Percentiles rank a stretch among this genome's conserved stretches.
These are phyloP conservation scores for Pseudogymnoascus sp. DNA, from an alignment of 2,329 filamentous ascomycete genomes.

Conservation along the genomic window DNA sequence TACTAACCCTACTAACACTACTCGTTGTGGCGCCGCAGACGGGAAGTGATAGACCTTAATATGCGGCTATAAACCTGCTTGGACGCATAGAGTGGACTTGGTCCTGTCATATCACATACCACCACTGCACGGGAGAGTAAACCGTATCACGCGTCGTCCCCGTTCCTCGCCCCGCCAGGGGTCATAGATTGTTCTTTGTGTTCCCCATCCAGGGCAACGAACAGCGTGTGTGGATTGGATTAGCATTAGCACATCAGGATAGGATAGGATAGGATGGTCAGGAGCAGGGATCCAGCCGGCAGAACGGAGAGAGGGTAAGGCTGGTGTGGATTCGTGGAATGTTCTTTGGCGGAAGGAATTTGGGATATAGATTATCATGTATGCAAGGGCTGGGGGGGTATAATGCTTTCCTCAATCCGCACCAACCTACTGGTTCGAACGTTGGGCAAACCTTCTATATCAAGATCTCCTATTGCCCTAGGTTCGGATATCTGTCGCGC, in stretches of 20 bases:
- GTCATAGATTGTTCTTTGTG: not conserved
- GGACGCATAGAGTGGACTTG: not conserved
- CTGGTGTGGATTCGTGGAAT: slow-evolving; percentile 5
- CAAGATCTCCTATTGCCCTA: not conserved
- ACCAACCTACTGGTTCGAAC: not conserved
- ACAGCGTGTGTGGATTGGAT: not conserved
- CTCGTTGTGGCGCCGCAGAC: not conserved
- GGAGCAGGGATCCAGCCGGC: not conserved
- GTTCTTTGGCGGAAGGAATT: not conserved
- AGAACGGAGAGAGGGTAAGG: not conserved
- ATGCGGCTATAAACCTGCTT: not conserved
- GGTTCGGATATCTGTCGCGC: too few species aligned
- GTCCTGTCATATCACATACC: not conserved
- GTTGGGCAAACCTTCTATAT: not conserved
- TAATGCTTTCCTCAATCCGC: not conserved
- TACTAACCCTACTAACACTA: not conserved
- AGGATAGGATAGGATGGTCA: not conserved
- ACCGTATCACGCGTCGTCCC: not conserved
- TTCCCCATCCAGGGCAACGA: not conserved
- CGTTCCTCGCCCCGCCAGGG: not conserved
- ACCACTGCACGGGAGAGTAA: not conserved
- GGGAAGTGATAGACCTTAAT: not conserved
- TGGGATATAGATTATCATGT: not conserved
- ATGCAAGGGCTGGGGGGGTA: not conserved
- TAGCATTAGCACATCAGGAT: not conserved